A percentile compares a stretch with the other conserved stretches of the same genome.
Conservation (phyloP, 2,329 filamentous ascomycete species). For the Alternaria ethzedia region DNA sequence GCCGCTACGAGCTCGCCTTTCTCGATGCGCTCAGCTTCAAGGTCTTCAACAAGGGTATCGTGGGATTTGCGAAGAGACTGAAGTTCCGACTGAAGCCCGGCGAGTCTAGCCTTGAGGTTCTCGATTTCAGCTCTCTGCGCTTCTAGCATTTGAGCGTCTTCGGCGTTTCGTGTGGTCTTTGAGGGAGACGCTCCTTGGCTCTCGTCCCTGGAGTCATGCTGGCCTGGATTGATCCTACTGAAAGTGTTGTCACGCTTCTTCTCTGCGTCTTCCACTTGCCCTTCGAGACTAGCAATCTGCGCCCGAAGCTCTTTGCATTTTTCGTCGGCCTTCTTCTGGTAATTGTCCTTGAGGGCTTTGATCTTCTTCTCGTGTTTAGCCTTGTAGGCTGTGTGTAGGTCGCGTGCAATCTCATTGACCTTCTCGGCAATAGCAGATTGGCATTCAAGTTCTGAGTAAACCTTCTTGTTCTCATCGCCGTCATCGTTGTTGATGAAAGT, state of each 20-base stretch:
- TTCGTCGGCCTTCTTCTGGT: conserved; percentile 90
- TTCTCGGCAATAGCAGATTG: conserved; percentile 83
- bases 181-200: conserved; percentile 7
- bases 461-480: conserved; percentile 38
- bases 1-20: conserved; percentile 83
- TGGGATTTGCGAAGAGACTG: conserved; percentile 74
- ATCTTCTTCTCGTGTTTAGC: conserved; percentile 98
- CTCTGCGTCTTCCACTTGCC: conserved; percentile 78
- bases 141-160: conserved; percentile 61
- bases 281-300: conserved; percentile 70
- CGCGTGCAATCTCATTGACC: conserved; percentile 74
- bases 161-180: conserved; percentile 27
- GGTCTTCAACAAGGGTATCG: conserved; percentile 65
- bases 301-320: conserved; percentile 78
- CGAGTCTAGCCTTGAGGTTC: conserved; percentile 74
- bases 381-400: conserved; percentile 93
- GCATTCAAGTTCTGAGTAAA: conserved; percentile 52
- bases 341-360: conserved; percentile 78
- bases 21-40: conserved; percentile 78
- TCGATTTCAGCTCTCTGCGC: conserved; percentile 71
- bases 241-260: conserved; percentile 70
- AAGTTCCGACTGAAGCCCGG: conserved; percentile 76
- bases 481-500: conserved; percentile 54
- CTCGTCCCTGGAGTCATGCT: conserved; percentile 17
- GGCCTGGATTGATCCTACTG: conserved; percentile 56